Base-by-base conservation (phyloP, 768 basidiomycete genomes). In the Leccinum fibrillosum region DNA sequence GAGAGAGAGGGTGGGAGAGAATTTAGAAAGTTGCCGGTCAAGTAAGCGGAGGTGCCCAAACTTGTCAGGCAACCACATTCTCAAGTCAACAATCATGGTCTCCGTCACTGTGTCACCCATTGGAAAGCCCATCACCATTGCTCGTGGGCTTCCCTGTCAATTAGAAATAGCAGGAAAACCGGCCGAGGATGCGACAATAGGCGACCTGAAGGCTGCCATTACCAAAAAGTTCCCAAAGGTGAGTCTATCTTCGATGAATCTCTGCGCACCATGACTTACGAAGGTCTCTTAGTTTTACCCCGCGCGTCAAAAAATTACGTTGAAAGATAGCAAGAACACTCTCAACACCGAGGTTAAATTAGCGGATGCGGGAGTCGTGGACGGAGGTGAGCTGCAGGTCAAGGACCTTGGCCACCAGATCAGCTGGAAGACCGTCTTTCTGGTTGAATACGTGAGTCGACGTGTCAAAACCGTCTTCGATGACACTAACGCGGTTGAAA, bases 331-430 rank as follows among this genome's bases (percentile, higher is more conserved):
- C 48, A 82, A 80, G 55, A 85, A 82, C 56, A 68, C 83, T 5
- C 78, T 92, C 15, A 75, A 82, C 1, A 89, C 94, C 56, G 84
- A 85, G 15, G 75, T 78, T 42, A 82, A 80, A 32, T 70, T 98
- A 48, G 72, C 69, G 13, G 78, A 82, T 26, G 80, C 83, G n/a
- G 83, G 82, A 0, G 69, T 92, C 4, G 67, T 65, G 10, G 80
- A 86, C 19, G 86, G 82, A 10, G 80, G 79, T n/a, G 85, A 87
- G 58, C 66, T 98, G 37, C 73, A 80, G 37, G 79, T 94, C 58
- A 97, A 97, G 73, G 97, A 98, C 73, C 76, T 98, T 30, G 97
- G 97, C 0, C 82, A 88, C 7, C 97, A 99, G 72, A 77, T 96
- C 48, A 81, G 84, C 66, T 98, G 95, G 91, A 81, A 80, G 66